Evolutionary conservation across 2,329 filamentous ascomycete species (phyloP).

Genomic region (Epichloe hybrida): DNA sequence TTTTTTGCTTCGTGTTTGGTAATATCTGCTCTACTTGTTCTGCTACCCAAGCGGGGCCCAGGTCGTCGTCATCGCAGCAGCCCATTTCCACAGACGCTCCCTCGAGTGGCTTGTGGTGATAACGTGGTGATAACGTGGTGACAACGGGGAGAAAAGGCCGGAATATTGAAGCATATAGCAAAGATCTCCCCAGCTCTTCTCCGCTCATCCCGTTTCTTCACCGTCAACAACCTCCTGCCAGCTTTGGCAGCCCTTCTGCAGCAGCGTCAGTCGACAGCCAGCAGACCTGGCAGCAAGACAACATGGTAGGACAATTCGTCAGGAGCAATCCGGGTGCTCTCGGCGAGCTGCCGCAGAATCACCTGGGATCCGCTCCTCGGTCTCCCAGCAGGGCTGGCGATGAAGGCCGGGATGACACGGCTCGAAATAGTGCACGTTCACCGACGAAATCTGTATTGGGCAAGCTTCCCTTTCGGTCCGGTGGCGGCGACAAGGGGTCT

Average conservation of each 20-base stretch:
- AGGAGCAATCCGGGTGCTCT: slow-evolving; percentile 31
- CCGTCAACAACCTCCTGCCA: slow-evolving; percentile 33
- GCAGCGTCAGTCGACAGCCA: background rate
- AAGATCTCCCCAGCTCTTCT: slow-evolving; percentile 9
- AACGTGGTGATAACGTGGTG: background rate
- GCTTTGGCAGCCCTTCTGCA: slow-evolving; percentile 12
- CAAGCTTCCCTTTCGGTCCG: slow-evolving; percentile 30
- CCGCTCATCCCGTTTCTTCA: slow-evolving; percentile 31
- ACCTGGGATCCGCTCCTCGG: slow-evolving; percentile 26
- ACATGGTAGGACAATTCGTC: slow-evolving; percentile 21
- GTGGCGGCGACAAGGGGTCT: slow-evolving; percentile 22
- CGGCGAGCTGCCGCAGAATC: slow-evolving; percentile 44
- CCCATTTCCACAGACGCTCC: background rate
- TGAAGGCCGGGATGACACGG: slow-evolving; percentile 15
- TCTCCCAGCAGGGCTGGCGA: slow-evolving; percentile 27
- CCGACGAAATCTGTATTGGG: slow-evolving; percentile 18
- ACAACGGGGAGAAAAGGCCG: slow-evolving; percentile 1
- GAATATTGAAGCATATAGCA: slow-evolving; percentile 4
- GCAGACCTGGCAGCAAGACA: slow-evolving; percentile 8
- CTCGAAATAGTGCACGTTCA: background rate
- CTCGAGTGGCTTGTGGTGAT: background rate
- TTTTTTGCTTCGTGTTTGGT: background rate
- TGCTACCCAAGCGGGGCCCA: background rate
- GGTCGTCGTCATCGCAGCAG: background rate
- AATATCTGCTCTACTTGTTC: background rate